Evolutionary conservation across 2,329 filamentous ascomycete species (phyloP), one percentile per base, ranked within the genome.

Genomic region (Pyrenophora tritici-repentis): DNA sequence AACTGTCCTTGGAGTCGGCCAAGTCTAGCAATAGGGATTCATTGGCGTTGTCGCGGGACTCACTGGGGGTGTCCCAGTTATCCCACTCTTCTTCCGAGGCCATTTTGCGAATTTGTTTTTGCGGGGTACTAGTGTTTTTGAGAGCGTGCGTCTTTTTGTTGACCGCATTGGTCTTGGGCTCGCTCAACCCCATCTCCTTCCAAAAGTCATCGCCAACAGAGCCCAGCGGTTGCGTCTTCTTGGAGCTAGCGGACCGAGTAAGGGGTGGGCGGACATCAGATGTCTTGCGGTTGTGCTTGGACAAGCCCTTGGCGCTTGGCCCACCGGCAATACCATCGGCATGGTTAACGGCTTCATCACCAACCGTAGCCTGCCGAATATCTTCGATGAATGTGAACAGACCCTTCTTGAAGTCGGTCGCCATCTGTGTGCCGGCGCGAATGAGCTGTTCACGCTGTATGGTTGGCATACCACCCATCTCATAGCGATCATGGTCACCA

Each of bases 331-430:
- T 68, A 54, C 74, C 72, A 29, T 55, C 55, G 16, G 51, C 39
- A 13, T 54, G 58, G 29, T 76, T 76, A 35, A 85, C 86, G 53
- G 86, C 90, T 76, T 99, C 94, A 47, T 99, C 94, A 18, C 94
- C 94, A 6, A 99, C 91, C 0, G 94, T 96, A 12, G 93, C 95
- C 74, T 97, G 94, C 60, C 92, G 84, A 40, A 99, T 85, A 69
- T 99, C 94, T 71, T 97, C 94, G 53, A 96, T 86, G 74, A 99
- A 99, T 1, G 90, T 96, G 85, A 89, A 92, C 41, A 99, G 77
- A 2, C 94, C 93, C 43, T 94, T 85, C 70, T 87, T 90, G 73
- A 99, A 86, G 74, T 97, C 94, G 53, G 90, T 88, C 13, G 92
- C 89, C 73, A 96, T 87, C 72, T 94, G 90, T 69, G 91, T 91